Base-by-base conservation (phyloP, 441 rosid species). In the Adansonia grandidieri region DNA sequence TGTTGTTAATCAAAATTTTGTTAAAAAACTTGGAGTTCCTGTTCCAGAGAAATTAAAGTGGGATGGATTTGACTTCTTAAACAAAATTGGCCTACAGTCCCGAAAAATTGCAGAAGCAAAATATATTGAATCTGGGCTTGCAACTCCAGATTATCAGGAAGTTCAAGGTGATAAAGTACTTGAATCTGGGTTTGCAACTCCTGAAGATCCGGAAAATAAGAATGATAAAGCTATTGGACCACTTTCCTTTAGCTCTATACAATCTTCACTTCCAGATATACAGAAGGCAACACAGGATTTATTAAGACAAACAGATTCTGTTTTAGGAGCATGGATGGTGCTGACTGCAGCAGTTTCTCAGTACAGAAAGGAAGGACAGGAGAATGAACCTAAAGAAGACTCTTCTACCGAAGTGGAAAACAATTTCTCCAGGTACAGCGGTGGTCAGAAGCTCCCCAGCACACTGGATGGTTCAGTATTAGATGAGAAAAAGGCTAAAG, bases 111-210 rank as follows among this genome's bases (percentile, higher is more conserved):
- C 99, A 53, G 97, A 96, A 85, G 92, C 90, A 74, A 78, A 83
- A 81, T 96, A 89, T 79, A 74, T 96, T 78, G 95, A 91, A 83
- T 93, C 99, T 74, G 99, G 98, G 80, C 95, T 96, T 73, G 99
- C 97, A 66, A 86, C 84, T 66, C 88, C 93, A 47, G 81, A 84
- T 82, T 76, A 74, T 72, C 86, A 80, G 82, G 87, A 86, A 51
- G 82, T 71, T 64, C 82, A 85, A 70, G 80, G 82, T 80, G 86
- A 86, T 66, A 81, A 86, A 80, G 85, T 3, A 56, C n/a, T 92
- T 80, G 94, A 91, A 84, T 91, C 99, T 73, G 97, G 93, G 77
- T 93, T 90, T 76, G 98, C 94, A 69, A 85, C 84, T 65, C 87
- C 89, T 47, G 82, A 84, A 83, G 79, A 72, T 75, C 85, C 74